phyloP scores from a whole-genome alignment of 75 land plant species.

The Sequoia sempervirens region DNA sequence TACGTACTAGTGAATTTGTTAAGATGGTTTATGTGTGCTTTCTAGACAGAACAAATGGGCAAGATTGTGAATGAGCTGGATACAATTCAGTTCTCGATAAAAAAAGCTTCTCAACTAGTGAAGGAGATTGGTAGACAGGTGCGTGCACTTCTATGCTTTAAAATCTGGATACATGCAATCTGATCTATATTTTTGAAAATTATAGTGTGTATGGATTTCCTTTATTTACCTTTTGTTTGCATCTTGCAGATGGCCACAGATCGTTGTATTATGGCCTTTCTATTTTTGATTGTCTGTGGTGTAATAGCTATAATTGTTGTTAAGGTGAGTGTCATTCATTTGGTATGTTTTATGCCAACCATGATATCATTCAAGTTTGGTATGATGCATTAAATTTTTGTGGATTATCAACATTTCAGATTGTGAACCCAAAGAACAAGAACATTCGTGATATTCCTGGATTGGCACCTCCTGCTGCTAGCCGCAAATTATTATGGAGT shows the following conservation, averaged over 20 bases:
- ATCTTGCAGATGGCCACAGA: slow-evolving; percentile 81
- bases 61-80: slow-evolving; percentile 92
- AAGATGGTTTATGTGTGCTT: background rate
- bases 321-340: slow-evolving; percentile 45
- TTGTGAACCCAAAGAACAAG: slow-evolving; percentile 75
- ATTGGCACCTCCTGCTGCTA: slow-evolving; percentile 62
- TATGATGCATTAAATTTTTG: background rate
- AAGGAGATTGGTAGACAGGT: slow-evolving; percentile 97
- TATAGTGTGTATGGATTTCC: background rate
- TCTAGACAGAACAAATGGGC: slow-evolving; percentile 96
- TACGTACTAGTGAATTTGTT: background rate
- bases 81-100: slow-evolving; percentile 88
- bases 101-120: slow-evolving; percentile 90
- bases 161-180: background rate
- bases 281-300: slow-evolving; percentile 81
- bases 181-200: background rate
- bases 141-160: slow-evolving; percentile 4
- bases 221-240: background rate
- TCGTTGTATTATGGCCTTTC: slow-evolving; percentile 83
- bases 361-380: background rate
- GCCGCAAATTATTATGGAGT: slow-evolving; percentile 24
- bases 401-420: slow-evolving; percentile 23
- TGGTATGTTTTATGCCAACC: background rate
- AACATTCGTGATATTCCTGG: slow-evolving; percentile 68
- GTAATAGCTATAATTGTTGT: slow-evolving; percentile 89